Conservation (phyloP, 2,329 filamentous ascomycete genomes). For the Fusarium vanettenii region DNA sequence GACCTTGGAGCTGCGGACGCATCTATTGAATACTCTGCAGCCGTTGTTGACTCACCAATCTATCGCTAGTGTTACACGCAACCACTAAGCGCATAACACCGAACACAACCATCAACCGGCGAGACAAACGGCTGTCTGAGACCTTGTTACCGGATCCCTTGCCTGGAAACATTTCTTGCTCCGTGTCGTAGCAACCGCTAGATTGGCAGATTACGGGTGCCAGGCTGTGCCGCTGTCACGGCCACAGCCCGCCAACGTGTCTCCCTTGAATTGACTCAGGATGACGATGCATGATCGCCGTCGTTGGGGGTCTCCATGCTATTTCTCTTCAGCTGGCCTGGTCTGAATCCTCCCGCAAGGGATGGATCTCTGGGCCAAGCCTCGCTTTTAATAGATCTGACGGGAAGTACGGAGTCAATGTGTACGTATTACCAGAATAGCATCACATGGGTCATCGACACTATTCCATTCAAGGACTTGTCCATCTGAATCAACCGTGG, state of each 20-base stretch:
- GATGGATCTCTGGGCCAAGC: conserved; percentile 1
- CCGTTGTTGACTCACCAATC: not conserved
- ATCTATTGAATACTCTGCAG: not conserved
- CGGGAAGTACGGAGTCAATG: not conserved
- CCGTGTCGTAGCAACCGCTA: conserved; percentile 14
- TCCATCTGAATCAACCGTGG: not conserved
- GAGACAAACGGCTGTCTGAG: conserved; percentile 21
- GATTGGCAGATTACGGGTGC: not conserved
- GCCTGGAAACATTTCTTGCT: conserved; percentile 14
- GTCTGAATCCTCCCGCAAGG: not conserved
- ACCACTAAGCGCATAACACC: not conserved
- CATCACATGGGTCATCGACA: not conserved
- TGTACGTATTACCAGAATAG: conserved; percentile 11
- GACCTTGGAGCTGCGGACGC: not conserved
- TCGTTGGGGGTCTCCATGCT: conserved; percentile 3
- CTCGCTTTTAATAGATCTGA: conserved; percentile 1
- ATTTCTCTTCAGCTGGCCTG: not conserved
- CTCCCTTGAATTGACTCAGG: conserved; percentile 27
- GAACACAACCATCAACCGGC: not conserved
- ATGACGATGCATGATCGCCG: not conserved
- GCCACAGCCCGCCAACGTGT: conserved; percentile 22
- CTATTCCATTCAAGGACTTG: not conserved
- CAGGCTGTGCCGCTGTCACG: conserved; percentile 5
- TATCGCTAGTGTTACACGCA: not conserved
- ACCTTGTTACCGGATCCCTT: conserved; percentile 25